phyloP scores from a whole-genome alignment of 2,329 filamentous ascomycete genomes.

The Pseudopithomyces chartarum region DNA sequence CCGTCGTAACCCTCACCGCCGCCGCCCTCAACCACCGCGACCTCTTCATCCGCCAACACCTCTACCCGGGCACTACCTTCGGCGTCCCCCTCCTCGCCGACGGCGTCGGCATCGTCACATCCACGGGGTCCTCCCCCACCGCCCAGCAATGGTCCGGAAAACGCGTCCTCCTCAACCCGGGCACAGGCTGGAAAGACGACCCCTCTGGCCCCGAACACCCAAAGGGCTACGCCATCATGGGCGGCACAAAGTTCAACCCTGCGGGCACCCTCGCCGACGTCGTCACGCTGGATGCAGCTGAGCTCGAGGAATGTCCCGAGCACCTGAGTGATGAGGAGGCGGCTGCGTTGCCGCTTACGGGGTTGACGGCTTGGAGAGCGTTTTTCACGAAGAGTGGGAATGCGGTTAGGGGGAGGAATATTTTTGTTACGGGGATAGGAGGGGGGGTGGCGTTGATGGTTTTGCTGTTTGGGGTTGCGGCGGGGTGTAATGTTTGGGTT shows the following conservation, averaged over 20 bases:
- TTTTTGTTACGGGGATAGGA: slow-evolving; percentile 89
- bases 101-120: slow-evolving; percentile 75
- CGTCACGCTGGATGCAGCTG: slow-evolving; percentile 68
- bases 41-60: slow-evolving; percentile 88
- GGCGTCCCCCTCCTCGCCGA: slow-evolving; percentile 79
- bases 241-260: slow-evolving; percentile 68
- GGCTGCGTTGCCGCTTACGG: slow-evolving; percentile 82
- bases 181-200: slow-evolving; percentile 74
- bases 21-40: slow-evolving; percentile 94
- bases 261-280: slow-evolving; percentile 78
- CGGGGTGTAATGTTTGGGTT: slow-evolving; percentile 78
- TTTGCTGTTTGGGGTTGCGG: slow-evolving; percentile 76
- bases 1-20: slow-evolving; percentile 76
- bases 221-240: slow-evolving; percentile 66
- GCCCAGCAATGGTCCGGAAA: slow-evolving; percentile 64
- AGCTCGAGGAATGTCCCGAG: slow-evolving; percentile 75
- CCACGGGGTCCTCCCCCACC: slow-evolving; percentile 61
- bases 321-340: slow-evolving; percentile 77
- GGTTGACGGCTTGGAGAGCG: slow-evolving; percentile 86
- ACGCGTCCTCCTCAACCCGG: slow-evolving; percentile 78
- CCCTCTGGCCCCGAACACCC: slow-evolving; percentile 74
- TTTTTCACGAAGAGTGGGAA: slow-evolving; percentile 77
- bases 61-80: slow-evolving; percentile 87
- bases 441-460: slow-evolving; percentile 87
- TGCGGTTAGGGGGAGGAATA: slow-evolving; percentile 68